phyloP scores from a whole-genome alignment of 495 filamentous ascomycete genomes.

The Sporormia fimetaria region DNA sequence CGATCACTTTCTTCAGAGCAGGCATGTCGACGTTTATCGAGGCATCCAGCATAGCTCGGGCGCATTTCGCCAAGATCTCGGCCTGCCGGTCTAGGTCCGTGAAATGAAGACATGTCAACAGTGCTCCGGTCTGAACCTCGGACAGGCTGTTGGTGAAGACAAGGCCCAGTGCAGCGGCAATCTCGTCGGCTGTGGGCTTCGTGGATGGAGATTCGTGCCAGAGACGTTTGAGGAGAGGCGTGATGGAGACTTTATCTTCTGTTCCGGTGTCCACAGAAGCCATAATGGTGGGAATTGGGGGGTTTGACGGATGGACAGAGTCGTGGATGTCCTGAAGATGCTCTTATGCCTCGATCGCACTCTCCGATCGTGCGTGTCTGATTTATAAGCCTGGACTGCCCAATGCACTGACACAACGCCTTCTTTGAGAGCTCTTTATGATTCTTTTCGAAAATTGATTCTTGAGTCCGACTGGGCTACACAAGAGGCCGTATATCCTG shows the following conservation, averaged over 20 bases:
- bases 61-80: slow-evolving; percentile 69
- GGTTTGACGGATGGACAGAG: not conserved
- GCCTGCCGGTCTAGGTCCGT: slow-evolving; percentile 66
- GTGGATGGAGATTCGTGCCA: slow-evolving; percentile 47
- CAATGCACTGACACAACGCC: no score
- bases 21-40: slow-evolving; percentile 53
- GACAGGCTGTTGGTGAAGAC: slow-evolving; percentile 82
- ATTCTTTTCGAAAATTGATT: no score
- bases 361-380: no score
- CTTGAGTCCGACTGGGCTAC: no score
- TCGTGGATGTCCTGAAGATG: no score
- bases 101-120: slow-evolving; percentile 82
- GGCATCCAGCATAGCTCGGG: slow-evolving; percentile 55
- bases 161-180: slow-evolving; percentile 73
- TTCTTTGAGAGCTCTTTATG: no score
- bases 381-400: no score
- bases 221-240: slow-evolving; percentile 66
- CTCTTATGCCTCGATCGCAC: no score
- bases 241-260: slow-evolving; percentile 49
- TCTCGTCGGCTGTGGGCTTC: slow-evolving; percentile 60
- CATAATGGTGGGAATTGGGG: slow-evolving; percentile 1
- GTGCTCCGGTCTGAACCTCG: slow-evolving; percentile 67
- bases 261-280: not conserved
- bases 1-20: slow-evolving; percentile 47
- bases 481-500: no score